These are phyloP conservation scores for Rhizodiscina lignyota DNA, from an alignment of 495 filamentous ascomycete species.

Conservation along the genomic window DNA sequence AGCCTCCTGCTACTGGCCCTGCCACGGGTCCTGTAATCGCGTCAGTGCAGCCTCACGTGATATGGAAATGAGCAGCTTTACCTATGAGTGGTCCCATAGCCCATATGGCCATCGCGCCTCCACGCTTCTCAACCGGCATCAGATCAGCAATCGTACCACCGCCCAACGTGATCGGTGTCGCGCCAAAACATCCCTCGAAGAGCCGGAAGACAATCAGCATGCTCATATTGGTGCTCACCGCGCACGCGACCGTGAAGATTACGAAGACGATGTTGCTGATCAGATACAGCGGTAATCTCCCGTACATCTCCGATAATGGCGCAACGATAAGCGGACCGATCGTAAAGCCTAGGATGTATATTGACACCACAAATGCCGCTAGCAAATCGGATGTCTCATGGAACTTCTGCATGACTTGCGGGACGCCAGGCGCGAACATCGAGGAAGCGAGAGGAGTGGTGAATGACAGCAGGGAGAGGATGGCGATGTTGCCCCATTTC, in stretches of 20 bases:
- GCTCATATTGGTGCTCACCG: slow-evolving; percentile 27
- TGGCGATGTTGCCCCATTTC: slow-evolving; percentile 28
- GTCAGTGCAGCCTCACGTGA: too few relatives aligned
- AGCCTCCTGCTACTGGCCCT: slow-evolving; percentile 41
- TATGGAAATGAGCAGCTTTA: too few relatives aligned
- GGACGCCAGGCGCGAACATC: slow-evolving; percentile 26
- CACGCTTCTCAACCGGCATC: slow-evolving; percentile 26
- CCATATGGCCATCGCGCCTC: slow-evolving; percentile 33
- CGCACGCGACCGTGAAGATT: slow-evolving; percentile 38
- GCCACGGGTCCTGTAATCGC: slow-evolving; percentile 40
- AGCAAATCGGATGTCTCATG: slow-evolving; percentile 10
- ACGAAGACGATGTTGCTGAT: slow-evolving; percentile 38
- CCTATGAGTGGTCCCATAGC: slow-evolving; percentile 31
- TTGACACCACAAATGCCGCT: slow-evolving; percentile 21
- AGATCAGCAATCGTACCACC: slow-evolving; percentile 41
- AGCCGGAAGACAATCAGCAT: slow-evolving; percentile 43
- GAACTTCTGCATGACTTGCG: slow-evolving; percentile 18
- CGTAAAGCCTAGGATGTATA: slow-evolving; percentile 37
- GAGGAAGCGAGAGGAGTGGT: slow-evolving; percentile 24
- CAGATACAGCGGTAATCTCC: slow-evolving; percentile 35
- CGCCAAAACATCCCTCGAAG: slow-evolving; percentile 33
- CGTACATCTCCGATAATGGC: slow-evolving; percentile 49
- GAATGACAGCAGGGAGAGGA: slow-evolving; percentile 22
- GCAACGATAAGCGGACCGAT: slow-evolving; percentile 43
- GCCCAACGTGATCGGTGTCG: slow-evolving; percentile 32